Conservation (phyloP, 208 protist species). For the Leishmania arabica region DNA sequence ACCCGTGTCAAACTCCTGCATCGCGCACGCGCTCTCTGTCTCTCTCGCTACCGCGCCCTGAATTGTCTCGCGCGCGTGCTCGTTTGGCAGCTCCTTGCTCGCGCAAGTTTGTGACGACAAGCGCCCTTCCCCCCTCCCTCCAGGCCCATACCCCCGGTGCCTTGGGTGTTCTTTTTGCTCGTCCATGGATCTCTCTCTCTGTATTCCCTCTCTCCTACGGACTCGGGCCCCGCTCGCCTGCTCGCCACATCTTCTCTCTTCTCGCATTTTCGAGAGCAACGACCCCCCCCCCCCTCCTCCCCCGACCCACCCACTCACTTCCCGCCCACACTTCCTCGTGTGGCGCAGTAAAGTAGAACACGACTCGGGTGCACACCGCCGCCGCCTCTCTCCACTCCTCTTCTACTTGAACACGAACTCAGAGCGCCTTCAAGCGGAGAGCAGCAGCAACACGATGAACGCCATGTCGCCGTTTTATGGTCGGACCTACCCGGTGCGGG, state of each 20-base stretch:
- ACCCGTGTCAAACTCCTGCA: too few species aligned
- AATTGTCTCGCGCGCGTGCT: background rate
- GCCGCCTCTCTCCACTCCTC: background rate
- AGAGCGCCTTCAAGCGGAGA: background rate
- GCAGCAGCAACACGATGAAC: slow-evolving; percentile 14
- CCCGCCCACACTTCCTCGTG: background rate
- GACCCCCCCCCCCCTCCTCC: background rate
- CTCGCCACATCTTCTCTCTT: background rate
- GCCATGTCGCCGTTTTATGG: slow-evolving; percentile 30
- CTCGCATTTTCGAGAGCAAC: background rate
- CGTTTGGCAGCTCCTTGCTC: background rate
- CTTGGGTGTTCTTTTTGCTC: background rate
- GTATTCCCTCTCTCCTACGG: background rate
- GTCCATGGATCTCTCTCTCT: background rate
- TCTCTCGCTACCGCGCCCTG: background rate
- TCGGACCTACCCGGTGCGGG: slow-evolving; percentile 23
- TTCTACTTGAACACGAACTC: background rate
- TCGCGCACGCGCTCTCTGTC: background rate
- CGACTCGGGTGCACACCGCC: background rate
- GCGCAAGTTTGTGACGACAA: background rate
- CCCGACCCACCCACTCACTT: background rate
- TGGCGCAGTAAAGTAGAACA: background rate
- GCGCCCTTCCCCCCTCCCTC: background rate
- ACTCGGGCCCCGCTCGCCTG: background rate
- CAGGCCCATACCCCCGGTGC: background rate